Conservation (phyloP, 2,329 filamentous ascomycete genomes). For the Rutstroemia sp. region DNA sequence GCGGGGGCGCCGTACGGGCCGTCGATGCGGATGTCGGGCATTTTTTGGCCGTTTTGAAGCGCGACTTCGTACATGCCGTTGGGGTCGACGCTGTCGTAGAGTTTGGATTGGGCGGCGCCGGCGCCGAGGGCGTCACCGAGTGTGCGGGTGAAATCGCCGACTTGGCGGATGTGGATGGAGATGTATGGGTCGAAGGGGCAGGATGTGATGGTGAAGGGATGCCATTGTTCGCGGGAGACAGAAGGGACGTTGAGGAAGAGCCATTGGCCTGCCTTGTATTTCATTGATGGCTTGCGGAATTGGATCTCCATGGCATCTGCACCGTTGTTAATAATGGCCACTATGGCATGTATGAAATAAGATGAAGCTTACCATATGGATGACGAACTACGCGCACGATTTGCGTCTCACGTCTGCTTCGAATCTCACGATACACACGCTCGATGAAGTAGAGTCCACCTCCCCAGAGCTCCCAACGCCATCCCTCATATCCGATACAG, state of each 20-base stretch:
- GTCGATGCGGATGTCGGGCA: slow-evolving; percentile 85
- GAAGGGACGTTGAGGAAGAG: slow-evolving; percentile 91
- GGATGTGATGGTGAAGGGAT: slow-evolving; percentile 98
- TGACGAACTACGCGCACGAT: slow-evolving; percentile 94
- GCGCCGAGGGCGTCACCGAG: slow-evolving; percentile 95
- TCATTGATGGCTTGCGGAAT: slow-evolving; percentile 92
- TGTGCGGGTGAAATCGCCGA: slow-evolving; percentile 90
- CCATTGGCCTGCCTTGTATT: slow-evolving; percentile 98
- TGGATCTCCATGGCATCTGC: slow-evolving; percentile 92
- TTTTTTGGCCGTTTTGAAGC: slow-evolving; percentile 83
- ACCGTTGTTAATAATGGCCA: slow-evolving; percentile 25
- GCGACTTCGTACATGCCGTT: slow-evolving; percentile 98
- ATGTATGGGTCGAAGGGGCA: slow-evolving; percentile 95
- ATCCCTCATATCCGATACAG: slow-evolving; percentile 91
- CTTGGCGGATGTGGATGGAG: slow-evolving; percentile 89
- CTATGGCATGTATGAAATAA: not conserved
- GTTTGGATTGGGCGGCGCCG: slow-evolving; percentile 75
- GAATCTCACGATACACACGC: slow-evolving; percentile 84
- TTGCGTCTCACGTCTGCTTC: slow-evolving; percentile 72
- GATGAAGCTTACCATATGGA: slow-evolving; percentile 65
- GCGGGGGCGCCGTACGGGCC: slow-evolving; percentile 95
- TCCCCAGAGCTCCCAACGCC: slow-evolving; percentile 90
- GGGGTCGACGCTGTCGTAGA: slow-evolving; percentile 85
- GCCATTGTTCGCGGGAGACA: slow-evolving; percentile 88
- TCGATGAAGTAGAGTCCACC: slow-evolving; percentile 82